Conservation (phyloP, 208 protist genomes). For the Trypanosoma theileri region DNA sequence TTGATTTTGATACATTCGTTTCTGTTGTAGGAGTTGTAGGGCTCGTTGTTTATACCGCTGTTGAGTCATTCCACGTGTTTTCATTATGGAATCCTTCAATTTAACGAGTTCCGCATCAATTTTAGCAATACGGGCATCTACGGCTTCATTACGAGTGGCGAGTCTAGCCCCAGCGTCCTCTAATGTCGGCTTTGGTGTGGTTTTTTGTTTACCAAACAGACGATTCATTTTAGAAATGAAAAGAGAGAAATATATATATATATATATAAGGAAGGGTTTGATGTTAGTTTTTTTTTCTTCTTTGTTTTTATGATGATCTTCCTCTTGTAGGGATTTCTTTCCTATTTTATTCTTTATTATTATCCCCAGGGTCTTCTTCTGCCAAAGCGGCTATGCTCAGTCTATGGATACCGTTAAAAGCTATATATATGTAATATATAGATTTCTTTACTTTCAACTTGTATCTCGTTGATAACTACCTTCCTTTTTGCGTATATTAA, state of each 20-base stretch:
- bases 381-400: too few species aligned
- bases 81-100: conserved; percentile 76
- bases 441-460: not conserved
- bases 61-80: conserved; percentile 62
- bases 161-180: conserved; percentile 84
- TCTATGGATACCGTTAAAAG: too few species aligned
- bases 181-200: conserved; percentile 73
- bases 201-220: conserved; percentile 84
- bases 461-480: too few species aligned
- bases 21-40: conserved; percentile 90
- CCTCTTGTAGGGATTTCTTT: too few species aligned
- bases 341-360: too few species aligned
- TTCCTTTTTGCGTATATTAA: too few species aligned
- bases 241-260: not conserved
- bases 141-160: conserved; percentile 58
- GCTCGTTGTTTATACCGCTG: conserved; percentile 91
- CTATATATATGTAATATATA: not conserved
- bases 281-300: too few species aligned
- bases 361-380: too few species aligned
- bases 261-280: not conserved
- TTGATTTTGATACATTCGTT: conserved; percentile 92
- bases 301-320: too few species aligned
- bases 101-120: conserved; percentile 89
- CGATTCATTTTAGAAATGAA: conserved; percentile 65
- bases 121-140: conserved; percentile 81